These are phyloP conservation scores for Melaleuca quinquenervia DNA, from an alignment of 345 rosid genomes.

Conservation along the genomic window DNA sequence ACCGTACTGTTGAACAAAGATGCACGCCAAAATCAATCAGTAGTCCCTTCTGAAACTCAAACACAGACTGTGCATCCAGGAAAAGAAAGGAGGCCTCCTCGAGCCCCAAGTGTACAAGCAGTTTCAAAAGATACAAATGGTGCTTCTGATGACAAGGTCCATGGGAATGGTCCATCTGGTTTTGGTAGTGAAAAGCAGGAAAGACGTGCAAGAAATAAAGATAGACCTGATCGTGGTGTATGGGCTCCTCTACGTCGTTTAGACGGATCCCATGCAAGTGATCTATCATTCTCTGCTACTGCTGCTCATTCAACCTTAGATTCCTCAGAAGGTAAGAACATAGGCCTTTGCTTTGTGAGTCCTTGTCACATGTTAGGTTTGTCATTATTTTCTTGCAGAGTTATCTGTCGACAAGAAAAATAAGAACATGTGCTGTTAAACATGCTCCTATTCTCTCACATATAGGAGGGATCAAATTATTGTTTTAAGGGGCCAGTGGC, in stretches of 20 bases:
- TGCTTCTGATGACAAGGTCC: slow-evolving; percentile 27
- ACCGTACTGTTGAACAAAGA: slow-evolving; percentile 43
- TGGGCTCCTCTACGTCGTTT: slow-evolving; percentile 54
- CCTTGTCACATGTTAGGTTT: neutral
- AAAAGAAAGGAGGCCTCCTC: slow-evolving; percentile 41
- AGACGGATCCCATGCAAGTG: slow-evolving; percentile 52
- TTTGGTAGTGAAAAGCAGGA: slow-evolving; percentile 31
- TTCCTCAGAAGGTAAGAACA: slow-evolving; percentile 18
- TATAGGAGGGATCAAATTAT: neutral
- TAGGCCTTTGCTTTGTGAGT: neutral
- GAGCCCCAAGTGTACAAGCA: slow-evolving; percentile 17
- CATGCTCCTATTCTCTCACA: neutral
- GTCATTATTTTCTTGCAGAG: neutral
- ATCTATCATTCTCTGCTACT: slow-evolving; percentile 24
- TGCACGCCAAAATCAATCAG: slow-evolving; percentile 22
- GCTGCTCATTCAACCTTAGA: slow-evolving; percentile 16
- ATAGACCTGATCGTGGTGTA: slow-evolving; percentile 51
- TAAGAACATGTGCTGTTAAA: neutral
- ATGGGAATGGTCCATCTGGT: slow-evolving; percentile 24
- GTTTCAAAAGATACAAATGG: slow-evolving; percentile 35
- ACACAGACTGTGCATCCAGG: slow-evolving; percentile 19
- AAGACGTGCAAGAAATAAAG: slow-evolving; percentile 44
- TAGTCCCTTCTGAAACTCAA: slow-evolving; percentile 33
- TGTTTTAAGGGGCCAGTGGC: neutral
- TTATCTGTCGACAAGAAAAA: neutral